phyloP scores from a whole-genome alignment of 2,329 filamentous ascomycete genomes.

The Colletotrichum noveboracense region DNA sequence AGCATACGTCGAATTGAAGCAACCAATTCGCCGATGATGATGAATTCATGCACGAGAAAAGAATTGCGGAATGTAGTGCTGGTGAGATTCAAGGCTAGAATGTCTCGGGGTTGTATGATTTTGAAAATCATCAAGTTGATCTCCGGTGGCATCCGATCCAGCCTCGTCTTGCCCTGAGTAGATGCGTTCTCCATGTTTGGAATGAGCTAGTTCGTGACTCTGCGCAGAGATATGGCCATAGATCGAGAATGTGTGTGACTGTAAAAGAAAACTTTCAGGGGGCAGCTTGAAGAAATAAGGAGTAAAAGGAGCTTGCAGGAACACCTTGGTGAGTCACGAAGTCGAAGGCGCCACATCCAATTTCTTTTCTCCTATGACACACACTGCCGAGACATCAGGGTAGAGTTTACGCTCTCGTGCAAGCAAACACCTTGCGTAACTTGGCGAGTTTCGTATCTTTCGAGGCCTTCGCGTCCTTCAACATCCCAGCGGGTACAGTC shows the following conservation, averaged over 20 bases:
- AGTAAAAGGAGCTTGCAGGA: background rate
- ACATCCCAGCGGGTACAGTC: too few relatives aligned
- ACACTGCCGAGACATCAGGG: background rate
- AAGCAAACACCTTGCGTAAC: too few relatives aligned
- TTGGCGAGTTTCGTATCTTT: too few relatives aligned
- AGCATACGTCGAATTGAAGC: background rate
- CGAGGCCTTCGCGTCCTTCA: too few relatives aligned
- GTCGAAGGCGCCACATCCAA: background rate
- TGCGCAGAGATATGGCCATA: background rate
- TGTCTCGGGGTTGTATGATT: background rate
- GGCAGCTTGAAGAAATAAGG: background rate
- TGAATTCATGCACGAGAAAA: background rate
- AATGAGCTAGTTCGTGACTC: background rate
- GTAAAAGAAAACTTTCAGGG: background rate
- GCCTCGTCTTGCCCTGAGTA: fast-evolving
- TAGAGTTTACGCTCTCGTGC: background rate
- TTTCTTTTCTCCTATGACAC: background rate
- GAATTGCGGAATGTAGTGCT: background rate
- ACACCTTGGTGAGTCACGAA: background rate
- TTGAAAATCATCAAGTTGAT: background rate
- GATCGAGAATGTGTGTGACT: fast-evolving
- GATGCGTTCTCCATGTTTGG: background rate
- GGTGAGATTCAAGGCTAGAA: background rate
- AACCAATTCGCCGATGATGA: background rate
- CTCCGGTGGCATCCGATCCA: background rate